Base-by-base conservation (phyloP, 441 rosid genomes). In the Gossypium lobatum region DNA sequence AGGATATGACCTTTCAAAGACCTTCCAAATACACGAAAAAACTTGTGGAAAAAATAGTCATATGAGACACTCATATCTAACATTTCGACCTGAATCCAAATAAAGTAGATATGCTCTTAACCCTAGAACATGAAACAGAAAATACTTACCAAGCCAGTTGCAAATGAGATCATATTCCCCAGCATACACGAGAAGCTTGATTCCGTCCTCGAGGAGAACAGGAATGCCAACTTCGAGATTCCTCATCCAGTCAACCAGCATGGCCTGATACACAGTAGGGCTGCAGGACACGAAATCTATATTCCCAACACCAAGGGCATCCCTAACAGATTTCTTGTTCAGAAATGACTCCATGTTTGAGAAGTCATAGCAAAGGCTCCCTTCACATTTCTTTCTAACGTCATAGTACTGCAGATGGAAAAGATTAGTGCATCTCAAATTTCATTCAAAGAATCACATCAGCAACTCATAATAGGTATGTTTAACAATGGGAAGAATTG, bases 161-260 rank as follows among this genome's bases (percentile, higher is more conserved):
- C 99, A 95, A 79, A 95, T 95, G 78, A 95, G 97, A 86, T 95
- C 98, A 69, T 95, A 95, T 76, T 95, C 99, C 79, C 99, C 97
- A 0, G 98, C 98, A 59, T 95, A 95, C 20, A 95, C 86, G 21
- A 93, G 99, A 83, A 95, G 77, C 76, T 86, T 83, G 76, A 95
- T 83, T 74, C 97, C 98, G 64, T 93, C 98, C 83, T 95, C 95
- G 20, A 95, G 94, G 65, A 95, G 98, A 2, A 80, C 73, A 23
- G 98, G 99, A 79, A 93, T 95, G 72, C 97, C 93, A 3, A 58
- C 85, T 87, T 95, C 98, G 0, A 93, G 95, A 77, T 95, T 89
- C 80, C 94, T 90, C 98, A 93, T 93, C 93, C 95, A 90, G 80
- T 95, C 99, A 55, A 85, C 79, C 11, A 91, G 85, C 99, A 95